Evolutionary conservation across 441 rosid species (phyloP), one percentile per base, ranked within the genome.

Genomic region (Biscutella laevigata): DNA sequence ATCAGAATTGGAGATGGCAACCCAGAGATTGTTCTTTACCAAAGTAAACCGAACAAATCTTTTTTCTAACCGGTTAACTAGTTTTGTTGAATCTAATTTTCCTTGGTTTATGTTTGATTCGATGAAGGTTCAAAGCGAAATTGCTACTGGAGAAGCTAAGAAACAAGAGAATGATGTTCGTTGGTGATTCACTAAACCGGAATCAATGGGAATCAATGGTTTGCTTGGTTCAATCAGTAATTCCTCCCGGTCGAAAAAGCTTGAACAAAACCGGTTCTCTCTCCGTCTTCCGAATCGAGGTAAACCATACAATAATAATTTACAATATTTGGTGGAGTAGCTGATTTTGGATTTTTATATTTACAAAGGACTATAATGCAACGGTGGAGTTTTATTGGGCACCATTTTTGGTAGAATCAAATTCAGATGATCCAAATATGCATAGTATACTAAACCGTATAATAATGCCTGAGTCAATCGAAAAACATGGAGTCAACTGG

Each of bases 191-290:
- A 0, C 27, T 90, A 49, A 87, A 90, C 59, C 70, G 92, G 56
- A 90, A 90, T 48, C 98, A 90, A 38, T 90, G 98, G 98, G 92
- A 90, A 69, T 90, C 98, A 16, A 82, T 90, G 98, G 64, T 90
- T 46, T 90, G 97, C 40, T 61, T 90, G 74, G 95, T 77, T 66
- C 92, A 90, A 65, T 90, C 98, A 24, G 75, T 69, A 38, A 32
- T 73, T 50, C 92, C 95, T 21, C 57, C 73, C 8, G 94, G 84
- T 16, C 66, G 80, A 49, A 90, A 87, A 44, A 87, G 85, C 74
- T 68, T 88, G 78, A 81, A 72, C 73, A 82, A 81, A 60, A 53
- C 77, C 32, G 92, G 85, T 6, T 87, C 94, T 30, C 79, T 78
- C 22, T 61, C 88, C 17, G 62, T 83, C 36, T 87, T 90, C 71